These are phyloP conservation scores for Hypomontagnella submonticulosa DNA, from an alignment of 495 filamentous ascomycete genomes.

Conservation along the genomic window DNA sequence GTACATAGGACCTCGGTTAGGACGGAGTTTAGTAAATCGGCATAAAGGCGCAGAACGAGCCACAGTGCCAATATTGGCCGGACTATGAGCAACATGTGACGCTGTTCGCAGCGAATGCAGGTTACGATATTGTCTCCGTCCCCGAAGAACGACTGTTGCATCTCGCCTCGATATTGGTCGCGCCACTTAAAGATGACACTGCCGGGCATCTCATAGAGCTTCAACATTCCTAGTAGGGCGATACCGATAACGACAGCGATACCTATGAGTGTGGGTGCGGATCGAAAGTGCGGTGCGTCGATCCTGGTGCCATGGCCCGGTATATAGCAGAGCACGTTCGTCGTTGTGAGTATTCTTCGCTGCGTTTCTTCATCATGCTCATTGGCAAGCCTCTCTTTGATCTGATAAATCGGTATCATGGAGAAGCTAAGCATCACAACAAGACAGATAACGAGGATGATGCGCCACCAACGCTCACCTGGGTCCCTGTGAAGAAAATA, in stretches of 20 bases:
- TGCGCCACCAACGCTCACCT: constrained; percentile 35
- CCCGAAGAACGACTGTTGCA: constrained; percentile 39
- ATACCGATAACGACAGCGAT: constrained; percentile 26
- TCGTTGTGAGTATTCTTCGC: constrained; percentile 30
- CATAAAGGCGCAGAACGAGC: constrained; percentile 40
- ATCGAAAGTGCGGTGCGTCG: constrained; percentile 35
- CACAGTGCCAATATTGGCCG: constrained; percentile 37
- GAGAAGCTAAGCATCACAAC: constrained; percentile 34
- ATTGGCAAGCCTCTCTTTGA: constrained; percentile 39
- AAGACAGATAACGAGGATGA: constrained; percentile 33
- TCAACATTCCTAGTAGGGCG: constrained; percentile 24
- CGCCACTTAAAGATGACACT: constrained; percentile 40
- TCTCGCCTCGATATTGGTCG: constrained; percentile 37
- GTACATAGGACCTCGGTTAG: constrained; percentile 34
- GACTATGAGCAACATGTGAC: constrained; percentile 36
- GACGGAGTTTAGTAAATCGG: constrained; percentile 36
- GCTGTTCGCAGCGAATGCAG: constrained; percentile 43
- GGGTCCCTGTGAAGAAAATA: constrained; percentile 35
- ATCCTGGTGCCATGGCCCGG: constrained; percentile 28
- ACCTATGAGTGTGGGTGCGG: constrained; percentile 26
- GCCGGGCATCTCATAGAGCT: constrained; percentile 33
- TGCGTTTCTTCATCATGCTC: constrained; percentile 32
- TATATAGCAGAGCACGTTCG: constrained; percentile 40
- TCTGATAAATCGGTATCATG: constrained; percentile 41
- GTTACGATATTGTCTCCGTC: constrained; percentile 38